Evolutionary conservation across 2,329 filamentous ascomycete genomes (phyloP).

Genomic region (Alternaria tenuissima): DNA sequence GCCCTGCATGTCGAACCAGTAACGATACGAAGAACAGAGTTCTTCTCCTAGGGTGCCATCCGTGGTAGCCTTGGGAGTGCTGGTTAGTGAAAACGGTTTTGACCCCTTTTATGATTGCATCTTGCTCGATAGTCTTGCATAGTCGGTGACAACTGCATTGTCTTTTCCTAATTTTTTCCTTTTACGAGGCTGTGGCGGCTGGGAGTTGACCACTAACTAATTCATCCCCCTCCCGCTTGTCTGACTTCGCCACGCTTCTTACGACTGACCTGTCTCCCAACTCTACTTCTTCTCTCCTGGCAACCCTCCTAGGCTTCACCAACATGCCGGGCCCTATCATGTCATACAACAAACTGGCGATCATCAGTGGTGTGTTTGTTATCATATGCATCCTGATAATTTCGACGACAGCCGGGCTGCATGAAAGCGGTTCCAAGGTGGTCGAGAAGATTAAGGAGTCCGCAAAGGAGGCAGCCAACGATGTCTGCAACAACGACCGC

Average conservation of each 20-base stretch:
- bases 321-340: slow-evolving; percentile 8
- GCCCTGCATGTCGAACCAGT: not conserved
- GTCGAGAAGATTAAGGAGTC: slow-evolving; percentile 23
- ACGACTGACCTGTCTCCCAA: not conserved
- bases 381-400: slow-evolving; percentile 21
- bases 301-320: too few relatives aligned
- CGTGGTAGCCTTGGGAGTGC: not conserved
- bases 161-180: not conserved
- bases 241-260: not conserved
- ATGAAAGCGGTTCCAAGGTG: slow-evolving; percentile 12
- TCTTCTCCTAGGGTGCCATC: not conserved
- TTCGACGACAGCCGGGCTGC: slow-evolving; percentile 18
- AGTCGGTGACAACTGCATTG: not conserved
- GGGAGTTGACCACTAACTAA: not conserved
- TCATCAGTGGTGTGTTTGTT: slow-evolving; percentile 8
- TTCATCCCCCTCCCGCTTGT: not conserved
- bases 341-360: slow-evolving; percentile 1
- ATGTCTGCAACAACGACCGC: slow-evolving; percentile 19
- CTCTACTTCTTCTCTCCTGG: not conserved
- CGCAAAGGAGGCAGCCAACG: slow-evolving; percentile 20
- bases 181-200: not conserved
- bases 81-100: not conserved
- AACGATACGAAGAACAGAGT: not conserved
- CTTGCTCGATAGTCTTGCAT: not conserved
- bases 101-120: not conserved